Base-by-base conservation (phyloP, 1,284 basidiomycete genomes). In the Tilletia walkeri region DNA sequence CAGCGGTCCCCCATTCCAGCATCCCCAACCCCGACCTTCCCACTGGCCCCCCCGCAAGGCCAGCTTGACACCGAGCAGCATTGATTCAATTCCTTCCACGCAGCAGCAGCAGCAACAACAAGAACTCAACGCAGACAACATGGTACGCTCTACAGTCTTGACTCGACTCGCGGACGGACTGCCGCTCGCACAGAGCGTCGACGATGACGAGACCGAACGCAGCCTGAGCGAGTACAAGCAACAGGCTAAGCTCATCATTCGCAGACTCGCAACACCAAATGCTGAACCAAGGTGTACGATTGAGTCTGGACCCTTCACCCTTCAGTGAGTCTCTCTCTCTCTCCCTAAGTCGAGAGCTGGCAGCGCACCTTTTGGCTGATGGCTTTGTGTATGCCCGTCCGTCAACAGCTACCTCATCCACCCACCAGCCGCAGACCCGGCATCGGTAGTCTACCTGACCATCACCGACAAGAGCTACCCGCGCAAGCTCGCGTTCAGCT, bases 401-500 rank as follows among this genome's bases (percentile, higher is more conserved):
- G 67, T 56, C 9, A 54, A 53, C 66, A 97, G 95, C 86, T 99
- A 99, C 87, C 89, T 97, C 77, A 94, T 99, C 76, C 86, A 89
- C 14, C 82, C 82, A 24, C 80, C 80, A 16, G 79, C 81, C 0
- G 70, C 75, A 12, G 78, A 79, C 71, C 78, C 80, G 1, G 70
- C 72, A 3, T 78, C 78, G 9, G 94, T 98, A 74, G 92, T 96
- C 68, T 99, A 94, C 86, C 88, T 99, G 73, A 92, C 92, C 76
- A 95, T 99, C 84, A 90, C 94, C 68, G 95, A 98, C 86, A 92
- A 94, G 84, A 94, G 93, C 5, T 99, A 99, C 85, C 95, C 95
- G 34, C 89, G 96, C 74, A 99, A 98, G 85, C 89, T 99, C 34
- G 94, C 95, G 0, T 99, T 99, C 85, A 93, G 93, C 16, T 99